phyloP scores from a whole-genome alignment of 768 basidiomycete genomes.

The Suillus subluteus region DNA sequence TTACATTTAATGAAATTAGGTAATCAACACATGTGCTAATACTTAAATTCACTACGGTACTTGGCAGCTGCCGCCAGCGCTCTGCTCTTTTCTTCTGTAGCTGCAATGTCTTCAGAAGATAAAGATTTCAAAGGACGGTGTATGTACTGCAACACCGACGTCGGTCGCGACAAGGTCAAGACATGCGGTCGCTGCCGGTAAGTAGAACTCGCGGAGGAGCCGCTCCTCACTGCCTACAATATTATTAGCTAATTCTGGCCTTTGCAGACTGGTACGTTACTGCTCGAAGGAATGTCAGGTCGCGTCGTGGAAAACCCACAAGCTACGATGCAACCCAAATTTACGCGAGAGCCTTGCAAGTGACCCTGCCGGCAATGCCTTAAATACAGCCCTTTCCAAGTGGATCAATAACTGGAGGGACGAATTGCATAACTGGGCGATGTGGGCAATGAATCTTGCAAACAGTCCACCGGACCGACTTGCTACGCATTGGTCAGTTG shows the following conservation, averaged over 20 bases:
- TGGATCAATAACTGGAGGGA: conserved; percentile 31
- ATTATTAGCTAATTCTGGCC: conserved; percentile 4
- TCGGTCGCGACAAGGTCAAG: conserved; percentile 29
- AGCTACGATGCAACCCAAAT: conserved; percentile 19
- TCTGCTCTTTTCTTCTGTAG: background rate
- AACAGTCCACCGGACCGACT: conserved; percentile 29
- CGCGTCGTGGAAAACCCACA: conserved; percentile 34
- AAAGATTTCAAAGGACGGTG: conserved; percentile 29
- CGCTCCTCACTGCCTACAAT: background rate
- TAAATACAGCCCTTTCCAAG: conserved; percentile 28
- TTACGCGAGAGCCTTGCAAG: conserved; percentile 19
- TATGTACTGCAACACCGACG: conserved; percentile 26
- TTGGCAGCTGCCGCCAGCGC: too few species aligned
- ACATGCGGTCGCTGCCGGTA: conserved; percentile 28
- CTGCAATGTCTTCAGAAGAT: conserved; percentile 6
- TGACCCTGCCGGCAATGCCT: conserved; percentile 18
- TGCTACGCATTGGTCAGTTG: conserved; percentile 27
- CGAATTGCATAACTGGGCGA: conserved; percentile 20
- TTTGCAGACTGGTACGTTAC: conserved; percentile 30
- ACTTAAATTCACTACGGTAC: background rate
- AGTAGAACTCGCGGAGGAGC: conserved; percentile 10
- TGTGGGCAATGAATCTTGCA: conserved; percentile 31
- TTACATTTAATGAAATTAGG: background rate
- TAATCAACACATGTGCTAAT: background rate
- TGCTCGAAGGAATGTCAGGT: conserved; percentile 34